These are phyloP conservation scores for Cyclotella distinguenda DNA, from an alignment of 108 stramenopile genomes.

Conservation along the genomic window DNA sequence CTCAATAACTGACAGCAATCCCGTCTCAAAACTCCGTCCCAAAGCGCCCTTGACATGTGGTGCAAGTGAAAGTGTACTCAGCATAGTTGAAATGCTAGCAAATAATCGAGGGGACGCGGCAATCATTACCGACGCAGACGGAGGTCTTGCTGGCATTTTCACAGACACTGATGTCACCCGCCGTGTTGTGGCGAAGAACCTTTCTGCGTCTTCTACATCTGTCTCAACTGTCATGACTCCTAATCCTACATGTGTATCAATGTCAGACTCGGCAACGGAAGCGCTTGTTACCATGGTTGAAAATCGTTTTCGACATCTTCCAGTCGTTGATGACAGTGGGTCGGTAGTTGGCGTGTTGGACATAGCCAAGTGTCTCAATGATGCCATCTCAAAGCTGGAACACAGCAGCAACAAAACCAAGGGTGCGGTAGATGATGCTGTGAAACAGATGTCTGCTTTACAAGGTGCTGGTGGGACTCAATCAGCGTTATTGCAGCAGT, in stretches of 20 bases:
- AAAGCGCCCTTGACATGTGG: constrained; percentile 64
- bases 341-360: constrained; percentile 88
- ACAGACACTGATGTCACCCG: constrained; percentile 84
- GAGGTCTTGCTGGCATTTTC: constrained; percentile 79
- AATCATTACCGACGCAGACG: constrained; percentile 52
- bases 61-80: constrained; percentile 47
- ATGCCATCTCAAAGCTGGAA: constrained; percentile 91
- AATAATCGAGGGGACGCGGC: constrained; percentile 69
- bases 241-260: constrained; percentile 80
- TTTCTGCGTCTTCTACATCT: constrained; percentile 56
- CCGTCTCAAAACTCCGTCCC: constrained; percentile 77
- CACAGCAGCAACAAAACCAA: constrained; percentile 57
- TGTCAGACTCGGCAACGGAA: constrained; percentile 83
- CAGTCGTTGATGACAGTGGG: constrained; percentile 83
- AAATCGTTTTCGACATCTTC: constrained; percentile 90
- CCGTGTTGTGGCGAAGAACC: constrained; percentile 69
- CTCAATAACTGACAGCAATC: constrained; percentile 7
- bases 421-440: constrained; percentile 63
- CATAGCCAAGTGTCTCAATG: constrained; percentile 95
- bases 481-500: constrained; percentile 63
- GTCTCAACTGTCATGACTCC: constrained; percentile 82
- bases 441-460: constrained; percentile 52
- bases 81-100: constrained; percentile 61
- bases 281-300: constrained; percentile 92
- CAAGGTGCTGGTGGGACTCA: constrained; percentile 64